Base-by-base conservation (phyloP, 495 filamentous ascomycete genomes). In the Aspergillus olivimuriae region DNA sequence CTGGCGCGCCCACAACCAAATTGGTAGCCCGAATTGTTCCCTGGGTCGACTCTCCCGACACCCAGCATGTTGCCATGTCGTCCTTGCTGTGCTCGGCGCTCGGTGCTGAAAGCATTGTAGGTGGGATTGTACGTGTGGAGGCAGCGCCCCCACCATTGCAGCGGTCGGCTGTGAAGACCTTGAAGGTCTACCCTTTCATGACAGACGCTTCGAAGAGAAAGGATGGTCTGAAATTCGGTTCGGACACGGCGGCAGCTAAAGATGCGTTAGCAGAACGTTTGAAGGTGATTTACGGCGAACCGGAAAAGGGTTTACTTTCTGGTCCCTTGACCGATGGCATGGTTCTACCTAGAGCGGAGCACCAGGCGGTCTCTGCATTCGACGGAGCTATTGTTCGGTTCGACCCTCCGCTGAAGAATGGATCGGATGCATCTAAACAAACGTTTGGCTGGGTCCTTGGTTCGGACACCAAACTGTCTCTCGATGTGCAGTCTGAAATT, bases 291-390 rank as follows among this genome's bases (percentile, higher is more conserved):
- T 68, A 69, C 45, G 66, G 65, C 15, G 66, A 63, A 3, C 60
- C 64, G 1, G 64, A 65, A 10, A 43, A 58, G 35, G 78, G 81
- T 1, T 58, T 95, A 24, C 68, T 96, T n/a, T 77, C 86, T 14
- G 91, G 92, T 0, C 88, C 92, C 3, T 53, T 98, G 20, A 96
- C 90, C 0, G 85, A 96, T 64, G 89, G 92, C 5, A 84, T 91
- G 64, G 52, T 94, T 21, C 62, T 98, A 19, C 75, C 78, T 0
- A 62, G 53, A 37, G 47, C 61, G 5, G 63, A 69, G n/a, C 61
- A 60, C 36, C 59, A 62, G 32, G 55, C 61, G 3, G 58, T 65
- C 8, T 63, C 65, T 45, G 55, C 59, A 18, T 73, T 73, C 38
- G 65, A 71, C 45, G 89, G 89, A 2, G 89, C 84, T n/a, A 73